phyloP scores from a whole-genome alignment of 73 alveolate species.

The Diophrys appendiculata region DNA sequence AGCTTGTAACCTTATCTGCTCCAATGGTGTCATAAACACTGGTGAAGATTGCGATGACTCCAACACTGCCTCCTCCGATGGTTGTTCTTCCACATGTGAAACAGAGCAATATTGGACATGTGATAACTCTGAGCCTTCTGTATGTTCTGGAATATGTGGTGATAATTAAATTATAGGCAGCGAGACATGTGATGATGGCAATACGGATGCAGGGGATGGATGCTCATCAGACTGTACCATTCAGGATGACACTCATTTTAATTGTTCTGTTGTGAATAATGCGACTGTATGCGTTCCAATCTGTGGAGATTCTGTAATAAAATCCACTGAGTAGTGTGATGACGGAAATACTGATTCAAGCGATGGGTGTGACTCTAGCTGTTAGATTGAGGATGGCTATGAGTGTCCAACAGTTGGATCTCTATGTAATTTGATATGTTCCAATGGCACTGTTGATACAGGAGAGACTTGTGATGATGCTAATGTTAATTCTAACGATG shows the following conservation, averaged over 20 bases:
- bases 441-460: neutral
- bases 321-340: conserved; percentile 29
- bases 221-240: too few species aligned
- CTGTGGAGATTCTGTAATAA: neutral
- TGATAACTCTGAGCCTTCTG: too few species aligned
- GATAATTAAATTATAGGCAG: conserved; percentile 9
- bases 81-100: conserved; percentile 15
- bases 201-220: conserved; percentile 23
- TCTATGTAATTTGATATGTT: too few species aligned
- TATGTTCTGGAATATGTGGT: conserved; percentile 22
- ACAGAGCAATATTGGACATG: conserved; percentile 4
- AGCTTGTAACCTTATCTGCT: too few species aligned
- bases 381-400: conserved; percentile 57
- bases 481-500: conserved; percentile 4
- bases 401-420: too few species aligned
- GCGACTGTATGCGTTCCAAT: neutral
- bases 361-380: conserved; percentile 39
- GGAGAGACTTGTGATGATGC: conserved; percentile 21
- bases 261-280: too few species aligned
- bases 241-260: too few species aligned
- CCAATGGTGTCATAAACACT: too few species aligned
- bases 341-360: conserved; percentile 42
- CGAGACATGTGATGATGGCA: conserved; percentile 38
- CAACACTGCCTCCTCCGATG: conserved; percentile 28
- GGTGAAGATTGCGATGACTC: conserved; percentile 44